These are phyloP conservation scores for Coemansia nantahalensis DNA, from an alignment of 192 early-diverging fungal genomes.

Conservation along the genomic window DNA sequence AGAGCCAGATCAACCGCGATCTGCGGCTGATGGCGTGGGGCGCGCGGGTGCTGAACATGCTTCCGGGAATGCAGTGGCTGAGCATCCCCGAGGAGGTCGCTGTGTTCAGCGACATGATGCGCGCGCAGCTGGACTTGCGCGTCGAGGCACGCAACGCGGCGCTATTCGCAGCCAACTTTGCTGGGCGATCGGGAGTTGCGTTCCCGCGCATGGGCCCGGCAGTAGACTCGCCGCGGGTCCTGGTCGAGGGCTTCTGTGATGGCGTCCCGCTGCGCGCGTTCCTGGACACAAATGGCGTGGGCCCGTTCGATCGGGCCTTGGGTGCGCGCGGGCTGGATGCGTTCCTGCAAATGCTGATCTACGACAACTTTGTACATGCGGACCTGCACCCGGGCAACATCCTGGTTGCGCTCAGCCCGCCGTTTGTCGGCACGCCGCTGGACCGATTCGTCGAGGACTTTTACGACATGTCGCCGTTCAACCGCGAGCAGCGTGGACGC, in stretches of 20 bases:
- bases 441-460: slow-evolving; percentile 51
- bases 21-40: slow-evolving; percentile 76
- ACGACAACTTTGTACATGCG: slow-evolving; percentile 93
- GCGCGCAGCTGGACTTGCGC: slow-evolving; percentile 80
- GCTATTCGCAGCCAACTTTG: slow-evolving; percentile 61
- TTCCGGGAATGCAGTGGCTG: slow-evolving; percentile 85
- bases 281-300: slow-evolving; percentile 59
- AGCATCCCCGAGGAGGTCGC: slow-evolving; percentile 85
- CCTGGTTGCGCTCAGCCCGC: slow-evolving; percentile 73
- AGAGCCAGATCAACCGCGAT: slow-evolving; percentile 67
- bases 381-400: slow-evolving; percentile 97
- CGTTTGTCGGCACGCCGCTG: slow-evolving; percentile 55
- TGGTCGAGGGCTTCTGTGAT: slow-evolving; percentile 83
- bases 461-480: slow-evolving; percentile 53
- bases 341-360: slow-evolving; percentile 87
- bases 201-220: slow-evolving; percentile 63
- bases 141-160: slow-evolving; percentile 74
- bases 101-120: slow-evolving; percentile 92
- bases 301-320: slow-evolving; percentile 70
- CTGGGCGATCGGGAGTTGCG: slow-evolving; percentile 48
- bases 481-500: slow-evolving; percentile 3
- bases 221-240: slow-evolving; percentile 57
- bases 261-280: slow-evolving; percentile 76
- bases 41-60: slow-evolving; percentile 59
- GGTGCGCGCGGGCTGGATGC: slow-evolving; percentile 80